Conservation (phyloP, 805 yeast genomes). For the Yamadazyma takamatsuzukensis region DNA sequence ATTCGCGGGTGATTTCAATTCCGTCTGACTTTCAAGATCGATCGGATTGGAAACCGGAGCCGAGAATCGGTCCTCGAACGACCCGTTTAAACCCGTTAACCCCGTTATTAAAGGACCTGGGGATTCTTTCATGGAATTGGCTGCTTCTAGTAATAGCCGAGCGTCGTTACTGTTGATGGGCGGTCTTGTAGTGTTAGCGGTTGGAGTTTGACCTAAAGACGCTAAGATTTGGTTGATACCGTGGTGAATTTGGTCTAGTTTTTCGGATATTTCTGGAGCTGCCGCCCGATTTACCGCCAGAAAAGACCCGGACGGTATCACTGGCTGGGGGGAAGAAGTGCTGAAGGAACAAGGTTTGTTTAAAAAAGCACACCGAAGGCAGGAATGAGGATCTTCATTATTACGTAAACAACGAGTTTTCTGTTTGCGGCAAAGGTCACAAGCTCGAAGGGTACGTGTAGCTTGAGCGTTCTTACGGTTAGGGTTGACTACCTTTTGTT, state of each 20-base stretch:
- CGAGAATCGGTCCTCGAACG: constrained; percentile 4
- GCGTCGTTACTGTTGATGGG: constrained; percentile 19
- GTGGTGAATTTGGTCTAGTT: constrained; percentile 29
- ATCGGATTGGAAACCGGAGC: constrained; percentile 21
- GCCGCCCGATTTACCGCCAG: background rate
- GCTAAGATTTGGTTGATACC: constrained; percentile 36
- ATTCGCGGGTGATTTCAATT: constrained; percentile 23
- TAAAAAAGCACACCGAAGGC: constrained; percentile 57
- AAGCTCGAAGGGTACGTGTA: constrained; percentile 49
- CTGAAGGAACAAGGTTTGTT: constrained; percentile 52
- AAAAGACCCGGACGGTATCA: background rate
- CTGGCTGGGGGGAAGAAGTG: background rate
- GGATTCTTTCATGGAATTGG: constrained; percentile 20
- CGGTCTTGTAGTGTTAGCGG: background rate
- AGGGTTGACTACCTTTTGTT: constrained; percentile 4
- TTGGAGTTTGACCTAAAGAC: background rate
- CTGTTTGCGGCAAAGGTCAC: constrained; percentile 51
- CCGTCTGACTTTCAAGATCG: constrained; percentile 18
- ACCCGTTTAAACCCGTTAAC: background rate
- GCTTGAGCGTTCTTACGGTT: constrained; percentile 23
- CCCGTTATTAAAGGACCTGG: background rate
- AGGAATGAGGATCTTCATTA: constrained; percentile 40
- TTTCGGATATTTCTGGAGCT: constrained; percentile 10
- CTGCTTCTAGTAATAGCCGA: constrained; percentile 22
- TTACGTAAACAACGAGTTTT: constrained; percentile 63